Conservation (phyloP, 2,329 filamentous ascomycete genomes). For the Salinomyces thailandicus region DNA sequence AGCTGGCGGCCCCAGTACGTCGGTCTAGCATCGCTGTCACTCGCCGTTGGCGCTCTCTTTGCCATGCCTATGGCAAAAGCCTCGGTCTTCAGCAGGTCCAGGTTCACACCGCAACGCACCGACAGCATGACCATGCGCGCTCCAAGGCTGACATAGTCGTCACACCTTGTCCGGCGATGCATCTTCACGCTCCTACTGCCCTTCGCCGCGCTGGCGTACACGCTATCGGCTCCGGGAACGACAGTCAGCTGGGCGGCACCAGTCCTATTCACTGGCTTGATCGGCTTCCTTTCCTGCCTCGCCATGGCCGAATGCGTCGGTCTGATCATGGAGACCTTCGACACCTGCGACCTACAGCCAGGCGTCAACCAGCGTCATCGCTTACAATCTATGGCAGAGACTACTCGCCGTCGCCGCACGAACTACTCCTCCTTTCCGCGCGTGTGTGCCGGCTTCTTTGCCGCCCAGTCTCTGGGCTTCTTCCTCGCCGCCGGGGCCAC, state of each 20-base stretch:
- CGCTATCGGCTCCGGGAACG: constrained; percentile 53
- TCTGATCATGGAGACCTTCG: constrained; percentile 70
- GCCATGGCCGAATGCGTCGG: constrained; percentile 68
- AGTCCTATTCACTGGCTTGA: constrained; percentile 52
- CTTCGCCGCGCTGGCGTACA: constrained; percentile 56
- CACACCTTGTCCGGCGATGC: constrained; percentile 57
- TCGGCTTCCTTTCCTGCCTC: constrained; percentile 62
- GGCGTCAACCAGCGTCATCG: constrained; percentile 50
- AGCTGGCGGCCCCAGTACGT: constrained; percentile 53
- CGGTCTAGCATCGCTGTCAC: constrained; percentile 53
- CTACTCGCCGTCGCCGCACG: constrained; percentile 42
- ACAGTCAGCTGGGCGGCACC: constrained; percentile 52
- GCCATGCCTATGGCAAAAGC: constrained; percentile 67
- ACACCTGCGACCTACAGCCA: constrained; percentile 67
- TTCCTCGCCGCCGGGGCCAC: constrained; percentile 58
- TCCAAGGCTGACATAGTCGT: constrained; percentile 56
- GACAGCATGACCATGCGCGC: constrained; percentile 55
- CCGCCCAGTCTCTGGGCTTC: constrained; percentile 60
- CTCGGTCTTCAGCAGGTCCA: constrained; percentile 55
- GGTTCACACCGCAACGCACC: constrained; percentile 48
- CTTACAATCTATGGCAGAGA: constrained; percentile 34
- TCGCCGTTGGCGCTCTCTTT: constrained; percentile 58
- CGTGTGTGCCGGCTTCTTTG: constrained; percentile 59
- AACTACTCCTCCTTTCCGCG: constrained; percentile 70
- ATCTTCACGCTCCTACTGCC: constrained; percentile 60